Percentiles rank a stretch among this genome's conserved stretches.
phyloP scores from a whole-genome alignment of 2,329 filamentous ascomycete genomes.

The Epichloe festucae region DNA sequence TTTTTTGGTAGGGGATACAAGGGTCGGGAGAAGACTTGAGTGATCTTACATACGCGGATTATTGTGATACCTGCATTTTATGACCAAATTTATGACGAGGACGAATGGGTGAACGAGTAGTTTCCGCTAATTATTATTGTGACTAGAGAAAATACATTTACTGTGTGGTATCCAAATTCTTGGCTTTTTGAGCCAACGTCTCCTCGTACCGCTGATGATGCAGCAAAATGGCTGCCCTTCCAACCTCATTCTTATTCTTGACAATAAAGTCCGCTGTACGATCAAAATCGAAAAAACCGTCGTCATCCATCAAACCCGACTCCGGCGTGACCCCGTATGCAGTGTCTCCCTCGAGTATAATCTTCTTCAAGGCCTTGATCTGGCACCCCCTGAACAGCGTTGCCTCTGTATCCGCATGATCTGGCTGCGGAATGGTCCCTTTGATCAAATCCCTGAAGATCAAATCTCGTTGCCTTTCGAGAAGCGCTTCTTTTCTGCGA shows the following conservation, averaged over 20 bases:
- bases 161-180: background rate
- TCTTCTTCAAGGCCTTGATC: conserved; percentile 32
- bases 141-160: background rate
- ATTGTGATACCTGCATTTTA: background rate
- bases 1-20: too few relatives aligned
- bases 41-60: background rate
- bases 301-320: conserved; percentile 16
- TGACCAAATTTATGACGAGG: background rate
- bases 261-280: conserved; percentile 29
- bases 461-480: conserved; percentile 25
- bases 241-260: conserved; percentile 25
- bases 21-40: too few relatives aligned
- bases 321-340: conserved; percentile 22
- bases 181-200: background rate
- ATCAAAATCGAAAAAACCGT: conserved; percentile 32
- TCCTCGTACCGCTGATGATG: conserved; percentile 11
- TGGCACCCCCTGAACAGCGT: background rate
- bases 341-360: conserved; percentile 33
- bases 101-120: background rate
- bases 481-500: conserved; percentile 28
- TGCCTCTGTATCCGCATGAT: conserved; percentile 5
- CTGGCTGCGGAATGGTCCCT: conserved; percentile 12
- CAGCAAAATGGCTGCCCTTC: conserved; percentile 18
- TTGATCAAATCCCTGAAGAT: conserved; percentile 36
- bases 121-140: too few relatives aligned